A percentile compares a stretch with the other conserved stretches of the same genome.
These are phyloP conservation scores for Cucumis melo DNA, from an alignment of 306 rosid genomes.

Conservation along the genomic window DNA sequence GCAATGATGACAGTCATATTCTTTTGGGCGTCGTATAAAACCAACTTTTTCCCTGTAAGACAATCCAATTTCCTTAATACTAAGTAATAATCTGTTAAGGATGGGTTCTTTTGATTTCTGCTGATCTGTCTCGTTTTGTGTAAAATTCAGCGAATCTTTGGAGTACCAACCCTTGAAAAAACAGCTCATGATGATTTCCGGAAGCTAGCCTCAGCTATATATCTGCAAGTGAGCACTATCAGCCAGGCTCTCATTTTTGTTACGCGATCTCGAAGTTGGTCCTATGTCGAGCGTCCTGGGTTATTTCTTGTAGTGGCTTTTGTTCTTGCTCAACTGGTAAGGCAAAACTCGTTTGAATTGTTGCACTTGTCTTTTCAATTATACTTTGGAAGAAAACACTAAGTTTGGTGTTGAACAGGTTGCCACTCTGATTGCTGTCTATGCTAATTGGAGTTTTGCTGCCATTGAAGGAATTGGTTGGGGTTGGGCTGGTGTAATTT, in stretches of 20 bases:
- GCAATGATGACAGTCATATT: slow-evolving; percentile 99
- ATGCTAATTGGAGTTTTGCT: slow-evolving; percentile 93
- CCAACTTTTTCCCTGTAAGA: slow-evolving; percentile 87
- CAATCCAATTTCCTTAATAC: slow-evolving; percentile 7
- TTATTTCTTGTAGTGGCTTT: slow-evolving; percentile 65
- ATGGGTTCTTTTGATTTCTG: not conserved
- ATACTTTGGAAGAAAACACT: not conserved
- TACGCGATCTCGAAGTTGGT: slow-evolving; percentile 94
- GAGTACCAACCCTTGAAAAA: slow-evolving; percentile 76
- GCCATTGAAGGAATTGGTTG: slow-evolving; percentile 98
- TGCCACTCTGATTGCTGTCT: slow-evolving; percentile 90
- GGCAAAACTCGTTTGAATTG: not conserved
- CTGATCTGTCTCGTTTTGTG: slow-evolving; percentile 7
- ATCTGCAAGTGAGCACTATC: slow-evolving; percentile 97
- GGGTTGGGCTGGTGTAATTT: slow-evolving; percentile 99
- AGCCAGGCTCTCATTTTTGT: slow-evolving; percentile 99
- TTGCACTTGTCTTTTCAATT: not conserved
- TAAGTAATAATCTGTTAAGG: not conserved
- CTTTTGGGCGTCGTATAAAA: slow-evolving; percentile 94
- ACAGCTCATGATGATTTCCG: slow-evolving; percentile 65
- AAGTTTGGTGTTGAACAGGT: slow-evolving; percentile 35
- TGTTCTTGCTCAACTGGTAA: slow-evolving; percentile 82
- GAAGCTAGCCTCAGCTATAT: slow-evolving; percentile 90
- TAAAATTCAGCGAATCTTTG: slow-evolving; percentile 44
- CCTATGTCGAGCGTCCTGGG: slow-evolving; percentile 93